phyloP scores from a whole-genome alignment of 331 rosid species.

The Pyrus hybrid region DNA sequence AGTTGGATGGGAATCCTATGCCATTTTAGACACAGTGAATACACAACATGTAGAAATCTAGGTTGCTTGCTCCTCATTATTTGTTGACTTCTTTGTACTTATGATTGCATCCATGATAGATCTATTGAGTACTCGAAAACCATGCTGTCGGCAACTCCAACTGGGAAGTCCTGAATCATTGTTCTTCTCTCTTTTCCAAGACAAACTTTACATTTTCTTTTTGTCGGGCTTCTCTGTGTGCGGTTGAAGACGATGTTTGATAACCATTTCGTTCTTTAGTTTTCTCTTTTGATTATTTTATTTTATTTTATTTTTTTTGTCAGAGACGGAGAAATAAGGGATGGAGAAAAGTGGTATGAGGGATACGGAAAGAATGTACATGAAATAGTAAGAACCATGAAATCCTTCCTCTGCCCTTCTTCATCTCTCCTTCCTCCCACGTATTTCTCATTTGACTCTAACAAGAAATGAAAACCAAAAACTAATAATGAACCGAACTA shows the following conservation, averaged over 20 bases:
- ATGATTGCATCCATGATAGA: slow-evolving; percentile 44
- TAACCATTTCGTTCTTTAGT: too few relatives aligned
- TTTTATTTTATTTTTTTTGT: too few relatives aligned
- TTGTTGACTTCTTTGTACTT: slow-evolving; percentile 50
- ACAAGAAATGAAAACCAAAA: too few relatives aligned
- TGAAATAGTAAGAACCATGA: background rate
- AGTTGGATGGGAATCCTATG: slow-evolving; percentile 64
- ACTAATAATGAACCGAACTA: too few relatives aligned
- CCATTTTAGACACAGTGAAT: background rate
- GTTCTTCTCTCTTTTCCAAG: too few relatives aligned
- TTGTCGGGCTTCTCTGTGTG: too few relatives aligned
- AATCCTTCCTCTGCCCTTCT: too few relatives aligned
- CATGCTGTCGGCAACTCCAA: slow-evolving; percentile 32
- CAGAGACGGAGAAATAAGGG: background rate
- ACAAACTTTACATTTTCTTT: too few relatives aligned
- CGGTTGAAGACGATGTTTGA: background rate
- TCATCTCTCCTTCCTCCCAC: too few relatives aligned
- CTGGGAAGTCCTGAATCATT: too few relatives aligned
- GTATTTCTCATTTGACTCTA: too few relatives aligned
- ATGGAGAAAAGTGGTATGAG: background rate
- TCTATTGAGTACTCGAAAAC: slow-evolving; percentile 15
- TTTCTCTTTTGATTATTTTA: too few relatives aligned
- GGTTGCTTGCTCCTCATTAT: slow-evolving; percentile 29
- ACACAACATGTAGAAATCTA: background rate
- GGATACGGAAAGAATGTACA: background rate